Conservation (phyloP, 345 rosid genomes). For the Eucalyptus regnans region DNA sequence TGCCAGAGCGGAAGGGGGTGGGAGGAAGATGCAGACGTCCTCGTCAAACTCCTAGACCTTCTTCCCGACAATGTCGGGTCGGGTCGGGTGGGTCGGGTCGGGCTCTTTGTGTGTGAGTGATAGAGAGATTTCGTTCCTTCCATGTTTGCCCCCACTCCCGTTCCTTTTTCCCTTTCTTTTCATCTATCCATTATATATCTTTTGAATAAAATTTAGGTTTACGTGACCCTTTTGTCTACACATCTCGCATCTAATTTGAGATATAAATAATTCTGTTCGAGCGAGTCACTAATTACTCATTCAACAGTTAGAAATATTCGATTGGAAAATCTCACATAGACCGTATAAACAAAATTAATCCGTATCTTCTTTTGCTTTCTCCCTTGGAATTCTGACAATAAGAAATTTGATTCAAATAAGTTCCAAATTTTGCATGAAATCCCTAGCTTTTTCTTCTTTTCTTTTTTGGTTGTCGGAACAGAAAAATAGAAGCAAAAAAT, state of each 20-base stretch:
- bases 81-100: neutral
- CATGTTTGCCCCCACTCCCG: neutral
- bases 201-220: neutral
- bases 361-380: neutral
- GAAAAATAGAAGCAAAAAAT: neutral
- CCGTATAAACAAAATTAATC: neutral
- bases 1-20: neutral
- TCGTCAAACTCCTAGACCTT: neutral
- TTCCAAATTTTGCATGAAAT: neutral
- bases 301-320: fast-evolving
- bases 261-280: fast-evolving
- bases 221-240: neutral
- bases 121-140: neutral
- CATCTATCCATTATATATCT: neutral
- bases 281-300: neutral
- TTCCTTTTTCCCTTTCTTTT: neutral
- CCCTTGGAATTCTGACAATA: neutral
- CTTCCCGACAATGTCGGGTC: neutral
- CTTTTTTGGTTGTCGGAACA: neutral
- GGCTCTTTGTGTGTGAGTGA: neutral
- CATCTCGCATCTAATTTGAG: neutral
- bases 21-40: neutral
- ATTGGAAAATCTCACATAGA: neutral
- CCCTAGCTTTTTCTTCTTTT: neutral
- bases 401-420: neutral